Evolutionary conservation across 176 grass and related monocot species (phyloP).

Genomic region (Bromus sterilis): DNA sequence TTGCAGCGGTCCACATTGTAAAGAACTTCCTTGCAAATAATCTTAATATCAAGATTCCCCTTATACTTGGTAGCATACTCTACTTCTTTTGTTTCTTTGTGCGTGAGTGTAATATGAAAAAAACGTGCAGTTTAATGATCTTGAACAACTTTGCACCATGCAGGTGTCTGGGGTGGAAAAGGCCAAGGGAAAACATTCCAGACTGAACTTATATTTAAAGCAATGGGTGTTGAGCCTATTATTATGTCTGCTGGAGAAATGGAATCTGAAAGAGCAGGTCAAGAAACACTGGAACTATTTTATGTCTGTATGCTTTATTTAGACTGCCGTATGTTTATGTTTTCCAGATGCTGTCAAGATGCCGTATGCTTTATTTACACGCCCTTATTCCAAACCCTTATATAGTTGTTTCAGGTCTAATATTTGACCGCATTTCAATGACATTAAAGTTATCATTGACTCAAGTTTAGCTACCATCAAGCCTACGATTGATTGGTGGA

Average conservation of each 20-base stretch:
- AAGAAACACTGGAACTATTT: constrained; percentile 16
- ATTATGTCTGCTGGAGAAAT: constrained; percentile 98
- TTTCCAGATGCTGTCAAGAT: not conserved
- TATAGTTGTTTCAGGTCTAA: no score
- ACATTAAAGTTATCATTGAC: no score
- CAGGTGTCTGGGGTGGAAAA: constrained; percentile 96
- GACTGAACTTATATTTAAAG: constrained; percentile 91
- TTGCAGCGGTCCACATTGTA: constrained; percentile 84
- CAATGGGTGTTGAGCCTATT: constrained; percentile 82
- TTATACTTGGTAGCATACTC: constrained; percentile 69
- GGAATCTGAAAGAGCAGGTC: constrained; percentile 92
- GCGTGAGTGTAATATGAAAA: not conserved
- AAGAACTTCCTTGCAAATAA: constrained; percentile 78
- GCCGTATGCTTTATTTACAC: no score
- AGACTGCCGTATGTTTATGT: not conserved
- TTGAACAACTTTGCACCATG: constrained; percentile 17
- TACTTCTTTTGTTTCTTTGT: not conserved
- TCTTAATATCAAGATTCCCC: constrained; percentile 72
- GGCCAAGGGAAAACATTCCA: constrained; percentile 98
- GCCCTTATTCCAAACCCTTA: no score
- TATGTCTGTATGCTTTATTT: not conserved
- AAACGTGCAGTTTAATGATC: not conserved
- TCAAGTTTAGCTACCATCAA: no score
- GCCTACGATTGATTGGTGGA: no score
- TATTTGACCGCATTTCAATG: no score